These are phyloP conservation scores for Casaregolazyma lundiana DNA, from an alignment of 1,139 yeast species.

Conservation along the genomic window DNA sequence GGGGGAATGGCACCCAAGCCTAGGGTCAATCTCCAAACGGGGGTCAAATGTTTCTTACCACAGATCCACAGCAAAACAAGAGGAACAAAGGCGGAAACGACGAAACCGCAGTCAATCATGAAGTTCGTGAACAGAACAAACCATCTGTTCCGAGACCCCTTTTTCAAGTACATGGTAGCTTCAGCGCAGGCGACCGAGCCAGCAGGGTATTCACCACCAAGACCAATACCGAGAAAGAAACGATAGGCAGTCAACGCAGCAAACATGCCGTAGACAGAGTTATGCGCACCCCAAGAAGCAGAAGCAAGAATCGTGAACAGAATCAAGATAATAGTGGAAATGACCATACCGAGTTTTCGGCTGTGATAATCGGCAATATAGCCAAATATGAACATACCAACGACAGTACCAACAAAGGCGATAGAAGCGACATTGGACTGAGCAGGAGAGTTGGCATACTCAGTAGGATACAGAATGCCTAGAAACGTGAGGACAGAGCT, in stretches of 20 bases:
- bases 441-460: constrained; percentile 58
- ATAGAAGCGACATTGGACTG: constrained; percentile 74
- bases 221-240: constrained; percentile 77
- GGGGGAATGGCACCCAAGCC: constrained; percentile 94
- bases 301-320: constrained; percentile 73
- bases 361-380: constrained; percentile 72
- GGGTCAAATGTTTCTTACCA: constrained; percentile 59
- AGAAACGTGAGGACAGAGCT: constrained; percentile 73
- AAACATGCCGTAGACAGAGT: constrained; percentile 55
- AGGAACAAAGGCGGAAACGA: constrained; percentile 76
- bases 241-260: constrained; percentile 79
- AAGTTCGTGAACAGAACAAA: constrained; percentile 82
- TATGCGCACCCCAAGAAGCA: constrained; percentile 79
- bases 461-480: constrained; percentile 54
- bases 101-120: constrained; percentile 85
- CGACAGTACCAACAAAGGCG: constrained; percentile 83
- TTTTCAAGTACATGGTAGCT: constrained; percentile 70
- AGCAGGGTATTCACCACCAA: constrained; percentile 81
- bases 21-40: constrained; percentile 84
- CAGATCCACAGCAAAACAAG: constrained; percentile 81
- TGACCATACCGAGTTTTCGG: constrained; percentile 74
- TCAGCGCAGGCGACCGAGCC: constrained; percentile 92
- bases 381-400: constrained; percentile 78
- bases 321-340: constrained; percentile 66
- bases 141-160: constrained; percentile 80